Conservation (phyloP, 176 grass and related monocot species). For the barley (Hordeum vulgare) region DNA sequence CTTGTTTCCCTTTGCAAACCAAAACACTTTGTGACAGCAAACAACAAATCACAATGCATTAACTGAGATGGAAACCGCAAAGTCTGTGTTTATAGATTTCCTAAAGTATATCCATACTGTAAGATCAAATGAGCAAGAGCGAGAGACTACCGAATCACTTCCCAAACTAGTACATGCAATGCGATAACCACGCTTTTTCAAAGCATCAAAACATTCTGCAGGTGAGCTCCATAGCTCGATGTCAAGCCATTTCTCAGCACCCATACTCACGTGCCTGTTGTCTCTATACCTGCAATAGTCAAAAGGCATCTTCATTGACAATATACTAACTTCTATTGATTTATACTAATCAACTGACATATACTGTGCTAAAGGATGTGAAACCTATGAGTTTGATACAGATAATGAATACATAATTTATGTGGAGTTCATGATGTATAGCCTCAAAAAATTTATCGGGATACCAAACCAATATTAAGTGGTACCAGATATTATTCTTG, state of each 20-base stretch:
- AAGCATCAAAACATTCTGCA: constrained; percentile 61
- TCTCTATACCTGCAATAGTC: constrained; percentile 73
- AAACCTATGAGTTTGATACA: constrained; percentile 1
- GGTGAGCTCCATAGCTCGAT: constrained; percentile 92
- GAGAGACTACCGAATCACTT: constrained; percentile 58
- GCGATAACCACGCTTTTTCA: constrained; percentile 83
- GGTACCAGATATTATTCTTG: neutral
- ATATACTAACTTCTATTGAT: neutral
- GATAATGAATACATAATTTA: neutral
- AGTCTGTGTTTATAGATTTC: neutral
- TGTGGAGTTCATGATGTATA: neutral
- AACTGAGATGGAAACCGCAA: neutral
- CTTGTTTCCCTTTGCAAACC: neutral
- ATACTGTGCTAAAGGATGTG: neutral
- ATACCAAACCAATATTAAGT: neutral
- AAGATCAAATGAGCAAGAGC: neutral
- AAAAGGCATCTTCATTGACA: neutral
- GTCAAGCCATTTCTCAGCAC: constrained; percentile 98
- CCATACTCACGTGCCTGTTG: constrained; percentile 98
- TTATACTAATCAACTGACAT: neutral
- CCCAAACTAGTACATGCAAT: constrained; percentile 85
- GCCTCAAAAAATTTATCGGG: neutral
- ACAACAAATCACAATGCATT: constrained; percentile 4
- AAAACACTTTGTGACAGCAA: constrained; percentile 1
- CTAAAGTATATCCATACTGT: neutral